Conservation (phyloP, 257 asterid genomes). For the Solanum bukasovii region DNA sequence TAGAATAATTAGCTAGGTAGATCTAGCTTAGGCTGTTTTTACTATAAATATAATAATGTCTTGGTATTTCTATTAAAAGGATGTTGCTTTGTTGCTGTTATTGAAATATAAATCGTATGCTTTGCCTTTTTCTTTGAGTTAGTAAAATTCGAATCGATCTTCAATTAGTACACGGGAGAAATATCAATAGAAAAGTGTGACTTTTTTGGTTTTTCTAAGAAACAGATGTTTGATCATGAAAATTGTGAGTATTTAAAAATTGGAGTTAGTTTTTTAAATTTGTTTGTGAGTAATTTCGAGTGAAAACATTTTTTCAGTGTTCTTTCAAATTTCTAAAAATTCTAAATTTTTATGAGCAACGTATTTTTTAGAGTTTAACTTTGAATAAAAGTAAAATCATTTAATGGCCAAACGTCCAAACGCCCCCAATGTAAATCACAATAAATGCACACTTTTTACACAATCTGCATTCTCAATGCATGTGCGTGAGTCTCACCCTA, state of each 20-base stretch:
- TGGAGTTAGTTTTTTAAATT: too few species aligned
- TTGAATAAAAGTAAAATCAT: background rate
- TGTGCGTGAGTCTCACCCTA: too few species aligned
- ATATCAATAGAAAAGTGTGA: background rate
- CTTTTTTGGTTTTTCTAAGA: background rate
- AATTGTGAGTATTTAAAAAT: too few species aligned
- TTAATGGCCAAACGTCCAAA: too few species aligned
- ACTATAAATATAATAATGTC: background rate
- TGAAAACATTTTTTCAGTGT: too few species aligned
- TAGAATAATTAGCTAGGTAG: background rate
- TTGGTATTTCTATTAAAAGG: background rate
- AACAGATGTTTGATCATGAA: rapidly evolving
- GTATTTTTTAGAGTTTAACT: too few species aligned
- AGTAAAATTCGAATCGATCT: background rate
- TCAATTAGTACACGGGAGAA: background rate
- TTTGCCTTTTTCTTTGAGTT: background rate
- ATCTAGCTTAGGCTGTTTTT: background rate
- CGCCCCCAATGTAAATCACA: background rate
- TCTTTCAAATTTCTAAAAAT: too few species aligned
- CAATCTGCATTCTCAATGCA: too few species aligned
- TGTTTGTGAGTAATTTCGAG: background rate
- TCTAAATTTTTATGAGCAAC: too few species aligned
- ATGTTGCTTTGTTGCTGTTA: background rate
- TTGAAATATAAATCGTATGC: background rate
- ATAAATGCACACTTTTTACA: too few species aligned